Conservation (phyloP, 2,329 filamentous ascomycete species). For the Ophiostoma novo-ulmi region DNA sequence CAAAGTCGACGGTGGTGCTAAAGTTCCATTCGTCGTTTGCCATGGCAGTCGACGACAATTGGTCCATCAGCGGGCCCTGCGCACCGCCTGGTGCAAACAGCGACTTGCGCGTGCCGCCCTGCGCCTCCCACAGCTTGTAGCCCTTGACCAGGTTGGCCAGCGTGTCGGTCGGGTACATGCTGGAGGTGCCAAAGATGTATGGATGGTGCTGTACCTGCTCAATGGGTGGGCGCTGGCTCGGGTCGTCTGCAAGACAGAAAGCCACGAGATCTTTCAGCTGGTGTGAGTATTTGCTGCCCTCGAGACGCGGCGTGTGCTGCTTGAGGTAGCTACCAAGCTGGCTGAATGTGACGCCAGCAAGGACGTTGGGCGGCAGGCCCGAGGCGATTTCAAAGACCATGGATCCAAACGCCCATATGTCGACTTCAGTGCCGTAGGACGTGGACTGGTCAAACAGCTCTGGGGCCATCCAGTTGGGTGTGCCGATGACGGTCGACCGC, state of each 20-base stretch:
- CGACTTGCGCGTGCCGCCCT: constrained; percentile 64
- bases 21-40: constrained; percentile 63
- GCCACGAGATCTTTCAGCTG: constrained; percentile 65
- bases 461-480: constrained; percentile 81
- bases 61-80: constrained; percentile 40
- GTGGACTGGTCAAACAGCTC: constrained; percentile 62
- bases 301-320: constrained; percentile 60
- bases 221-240: constrained; percentile 63
- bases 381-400: constrained; percentile 78
- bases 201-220: constrained; percentile 64
- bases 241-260: constrained; percentile 66
- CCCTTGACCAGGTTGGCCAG: constrained; percentile 63
- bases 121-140: constrained; percentile 70
- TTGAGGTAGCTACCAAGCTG: constrained; percentile 55
- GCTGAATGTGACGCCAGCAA: constrained; percentile 47
- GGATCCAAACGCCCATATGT: constrained; percentile 82
- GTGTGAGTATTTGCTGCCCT: constrained; percentile 66
- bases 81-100: constrained; percentile 58
- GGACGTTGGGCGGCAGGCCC: constrained; percentile 66
- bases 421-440: constrained; percentile 66
- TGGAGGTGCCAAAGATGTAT: constrained; percentile 60
- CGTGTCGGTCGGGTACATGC: constrained; percentile 58
- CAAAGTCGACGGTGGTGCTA: constrained; percentile 60
- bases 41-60: constrained; percentile 42
- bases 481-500: constrained; percentile 74